phyloP scores from a whole-genome alignment of 352 stramenopile species.

The Phytophthora pinifolia region DNA sequence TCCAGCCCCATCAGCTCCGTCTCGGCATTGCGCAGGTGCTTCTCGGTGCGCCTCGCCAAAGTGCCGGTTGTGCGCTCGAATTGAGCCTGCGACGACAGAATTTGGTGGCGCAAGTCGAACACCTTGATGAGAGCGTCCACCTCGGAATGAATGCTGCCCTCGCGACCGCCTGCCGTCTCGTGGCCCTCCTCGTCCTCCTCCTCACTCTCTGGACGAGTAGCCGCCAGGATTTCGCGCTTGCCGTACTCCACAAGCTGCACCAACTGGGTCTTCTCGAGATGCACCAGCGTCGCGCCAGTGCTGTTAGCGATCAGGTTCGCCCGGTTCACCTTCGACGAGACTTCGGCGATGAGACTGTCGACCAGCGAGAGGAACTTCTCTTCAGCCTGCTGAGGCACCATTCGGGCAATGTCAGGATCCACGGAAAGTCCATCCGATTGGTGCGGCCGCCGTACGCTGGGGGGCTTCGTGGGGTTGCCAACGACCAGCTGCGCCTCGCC shows the following conservation, averaged over 20 bases:
- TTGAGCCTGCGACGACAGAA: conserved; percentile 65
- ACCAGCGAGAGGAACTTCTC: conserved; percentile 60
- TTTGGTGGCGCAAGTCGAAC: conserved; percentile 74
- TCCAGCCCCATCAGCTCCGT: conserved; percentile 65
- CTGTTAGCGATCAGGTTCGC: conserved; percentile 68
- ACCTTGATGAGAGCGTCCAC: conserved; percentile 70
- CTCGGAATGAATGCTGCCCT: conserved; percentile 43
- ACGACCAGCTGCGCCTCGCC: conserved; percentile 12
- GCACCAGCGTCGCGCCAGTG: conserved; percentile 70
- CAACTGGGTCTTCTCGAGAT: conserved; percentile 69
- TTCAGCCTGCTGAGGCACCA: conserved; percentile 32
- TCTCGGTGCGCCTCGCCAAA: conserved; percentile 56
- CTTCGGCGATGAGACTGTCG: conserved; percentile 57
- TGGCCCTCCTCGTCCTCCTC: conserved; percentile 24
- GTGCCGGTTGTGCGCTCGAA: conserved; percentile 61
- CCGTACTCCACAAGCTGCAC: conserved; percentile 64
- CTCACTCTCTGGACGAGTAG: conserved; percentile 30
- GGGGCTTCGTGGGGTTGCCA: conserved; percentile 5
- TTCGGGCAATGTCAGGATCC: background rate
- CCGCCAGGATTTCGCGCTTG: conserved; percentile 47
- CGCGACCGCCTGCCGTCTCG: conserved; percentile 16
- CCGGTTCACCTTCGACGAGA: conserved; percentile 58
- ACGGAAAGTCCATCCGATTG: background rate
- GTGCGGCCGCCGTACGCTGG: conserved; percentile 20
- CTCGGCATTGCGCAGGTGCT: conserved; percentile 52